Conservation (phyloP, 176 grass and related monocot genomes). For the Microstegium vimineum region DNA sequence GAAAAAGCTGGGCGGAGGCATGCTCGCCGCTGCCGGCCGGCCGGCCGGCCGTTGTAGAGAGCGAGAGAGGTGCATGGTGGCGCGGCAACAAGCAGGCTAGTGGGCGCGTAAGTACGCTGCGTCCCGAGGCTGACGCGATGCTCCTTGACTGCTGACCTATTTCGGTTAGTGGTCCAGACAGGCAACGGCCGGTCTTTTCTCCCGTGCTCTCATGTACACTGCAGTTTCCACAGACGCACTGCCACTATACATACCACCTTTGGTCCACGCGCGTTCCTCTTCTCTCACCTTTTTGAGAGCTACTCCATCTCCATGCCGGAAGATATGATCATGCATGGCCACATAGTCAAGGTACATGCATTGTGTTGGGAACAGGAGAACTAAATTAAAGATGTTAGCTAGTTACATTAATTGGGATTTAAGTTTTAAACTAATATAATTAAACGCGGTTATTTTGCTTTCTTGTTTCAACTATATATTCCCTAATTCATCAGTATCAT, state of each 20-base stretch:
- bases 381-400: no score
- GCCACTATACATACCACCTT: not conserved
- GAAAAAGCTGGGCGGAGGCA: slow-evolving; percentile 7
- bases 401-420: no score
- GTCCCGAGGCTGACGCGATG: slow-evolving; percentile 48
- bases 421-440: no score
- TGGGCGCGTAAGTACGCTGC: not conserved
- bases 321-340: not conserved
- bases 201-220: slow-evolving; percentile 20
- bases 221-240: not conserved
- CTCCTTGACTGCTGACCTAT: slow-evolving; percentile 39
- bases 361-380: not conserved
- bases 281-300: not conserved
- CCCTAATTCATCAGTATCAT: no score
- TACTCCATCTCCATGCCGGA: not conserved
- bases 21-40: slow-evolving; percentile 26
- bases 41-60: not conserved
- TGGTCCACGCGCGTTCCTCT: slow-evolving; percentile 5
- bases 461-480: no score
- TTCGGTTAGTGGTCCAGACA: slow-evolving; percentile 14
- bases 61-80: not conserved
- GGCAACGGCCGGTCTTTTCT: not conserved
- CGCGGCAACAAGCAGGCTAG: not conserved
- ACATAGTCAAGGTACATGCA: not conserved
- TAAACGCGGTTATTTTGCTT: no score